Percentiles rank a stretch among this genome's conserved stretches.
phyloP scores from a whole-genome alignment of 2,329 filamentous ascomycete species.

The Colletotrichum tabaci region DNA sequence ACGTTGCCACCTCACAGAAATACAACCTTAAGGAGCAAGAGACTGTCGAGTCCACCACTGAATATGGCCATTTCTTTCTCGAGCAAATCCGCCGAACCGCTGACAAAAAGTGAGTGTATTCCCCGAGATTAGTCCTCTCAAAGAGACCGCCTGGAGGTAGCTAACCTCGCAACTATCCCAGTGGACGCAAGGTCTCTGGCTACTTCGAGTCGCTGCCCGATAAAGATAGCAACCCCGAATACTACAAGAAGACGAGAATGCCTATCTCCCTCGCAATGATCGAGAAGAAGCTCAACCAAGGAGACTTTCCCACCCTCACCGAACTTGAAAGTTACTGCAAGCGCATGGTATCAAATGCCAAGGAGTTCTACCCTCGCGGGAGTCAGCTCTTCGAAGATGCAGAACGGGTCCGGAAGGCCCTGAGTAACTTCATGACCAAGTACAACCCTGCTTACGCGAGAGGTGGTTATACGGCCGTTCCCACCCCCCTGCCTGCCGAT shows the following conservation, averaged over 20 bases:
- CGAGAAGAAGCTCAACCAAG: constrained; percentile 79
- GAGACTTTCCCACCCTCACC: constrained; percentile 79
- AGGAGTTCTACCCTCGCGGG: constrained; percentile 83
- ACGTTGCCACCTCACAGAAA: constrained; percentile 47
- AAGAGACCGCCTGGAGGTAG: background rate
- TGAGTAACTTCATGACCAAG: constrained; percentile 90
- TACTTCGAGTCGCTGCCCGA: constrained; percentile 82
- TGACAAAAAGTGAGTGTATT: constrained; percentile 81
- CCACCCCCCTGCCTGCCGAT: constrained; percentile 80
- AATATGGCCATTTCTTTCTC: constrained; percentile 80
- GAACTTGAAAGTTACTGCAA: constrained; percentile 88
- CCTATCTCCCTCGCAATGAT: constrained; percentile 85
- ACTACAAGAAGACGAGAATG: constrained; percentile 83
- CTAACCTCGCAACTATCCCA: constrained; percentile 50
- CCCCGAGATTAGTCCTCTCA: too few species aligned
- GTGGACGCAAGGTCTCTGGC: constrained; percentile 80
- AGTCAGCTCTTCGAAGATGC: constrained; percentile 86
- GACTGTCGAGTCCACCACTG: constrained; percentile 77
- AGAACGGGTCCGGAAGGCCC: constrained; percentile 86
- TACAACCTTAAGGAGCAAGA: constrained; percentile 71
- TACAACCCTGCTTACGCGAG: constrained; percentile 86
- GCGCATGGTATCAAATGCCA: constrained; percentile 89
- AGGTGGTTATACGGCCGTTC: constrained; percentile 75
- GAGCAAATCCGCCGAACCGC: constrained; percentile 81
- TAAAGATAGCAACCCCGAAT: constrained; percentile 76